phyloP scores from a whole-genome alignment of 345 rosid genomes.

The Cardamine chenopodiifolia region DNA sequence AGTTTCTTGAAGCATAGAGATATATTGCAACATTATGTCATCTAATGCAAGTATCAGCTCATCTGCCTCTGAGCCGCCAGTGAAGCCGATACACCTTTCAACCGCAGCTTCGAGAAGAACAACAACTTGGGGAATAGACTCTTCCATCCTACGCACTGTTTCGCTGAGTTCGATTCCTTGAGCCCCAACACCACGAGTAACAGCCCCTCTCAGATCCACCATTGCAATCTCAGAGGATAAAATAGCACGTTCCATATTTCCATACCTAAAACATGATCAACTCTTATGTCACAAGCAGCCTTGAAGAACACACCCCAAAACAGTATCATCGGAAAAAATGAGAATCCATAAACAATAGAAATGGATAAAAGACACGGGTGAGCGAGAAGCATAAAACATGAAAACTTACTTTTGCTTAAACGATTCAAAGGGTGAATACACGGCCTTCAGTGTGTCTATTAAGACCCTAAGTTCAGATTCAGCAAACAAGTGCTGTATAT shows the following conservation, averaged over 20 bases:
- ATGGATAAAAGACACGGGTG: constrained; percentile 3
- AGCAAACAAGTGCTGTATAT: constrained; percentile 87
- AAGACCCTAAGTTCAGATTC: constrained; percentile 78
- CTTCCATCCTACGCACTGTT: constrained; percentile 98
- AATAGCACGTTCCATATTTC: constrained; percentile 91
- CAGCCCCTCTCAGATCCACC: constrained; percentile 97
- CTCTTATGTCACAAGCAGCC: constrained; percentile 25
- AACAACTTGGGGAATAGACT: constrained; percentile 91
- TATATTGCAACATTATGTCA: constrained; percentile 87
- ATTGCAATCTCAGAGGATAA: constrained; percentile 88
- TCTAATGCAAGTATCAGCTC: constrained; percentile 92
- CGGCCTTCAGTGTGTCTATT: constrained; percentile 85
- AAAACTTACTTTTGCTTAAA: constrained; percentile 83
- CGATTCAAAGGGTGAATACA: constrained; percentile 80
- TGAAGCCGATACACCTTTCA: constrained; percentile 88
- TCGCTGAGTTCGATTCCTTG: constrained; percentile 99
- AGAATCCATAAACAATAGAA: constrained; percentile 10
- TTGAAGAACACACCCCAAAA: constrained; percentile 16
- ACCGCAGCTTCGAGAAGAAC: constrained; percentile 93
- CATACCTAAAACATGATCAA: constrained; percentile 62
- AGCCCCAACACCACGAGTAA: constrained; percentile 94
- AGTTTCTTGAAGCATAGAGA: constrained; percentile 86
- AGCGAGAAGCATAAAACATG: neutral
- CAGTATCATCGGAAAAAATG: constrained; percentile 2
- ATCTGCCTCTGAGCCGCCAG: constrained; percentile 98